Conservation (phyloP, 495 filamentous ascomycete species). For the Chaetomidium leptoderma region DNA sequence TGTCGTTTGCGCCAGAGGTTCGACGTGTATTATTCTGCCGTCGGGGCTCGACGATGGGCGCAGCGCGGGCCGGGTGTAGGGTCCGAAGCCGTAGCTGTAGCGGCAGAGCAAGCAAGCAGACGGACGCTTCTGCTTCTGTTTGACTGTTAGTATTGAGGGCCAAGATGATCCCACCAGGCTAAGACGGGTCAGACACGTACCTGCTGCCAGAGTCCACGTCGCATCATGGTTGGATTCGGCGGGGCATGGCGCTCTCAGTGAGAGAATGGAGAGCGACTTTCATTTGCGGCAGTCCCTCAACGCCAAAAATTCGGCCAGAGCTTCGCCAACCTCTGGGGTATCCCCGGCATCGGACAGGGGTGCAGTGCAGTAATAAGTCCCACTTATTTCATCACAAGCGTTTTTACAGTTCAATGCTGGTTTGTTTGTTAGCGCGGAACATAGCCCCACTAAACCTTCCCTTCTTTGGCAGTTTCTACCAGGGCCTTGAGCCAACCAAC, state of each 20-base stretch:
- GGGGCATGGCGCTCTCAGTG: slow-evolving; percentile 25
- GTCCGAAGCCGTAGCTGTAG: slow-evolving; percentile 18
- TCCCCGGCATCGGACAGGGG: not conserved
- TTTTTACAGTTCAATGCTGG: too few relatives aligned
- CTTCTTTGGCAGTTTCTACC: too few relatives aligned
- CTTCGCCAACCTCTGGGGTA: not conserved
- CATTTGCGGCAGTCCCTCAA: not conserved
- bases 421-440: too few relatives aligned
- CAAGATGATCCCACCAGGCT: too few relatives aligned
- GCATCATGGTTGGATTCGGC: slow-evolving; percentile 27
- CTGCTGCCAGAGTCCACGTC: slow-evolving; percentile 36
- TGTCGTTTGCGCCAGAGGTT: too few relatives aligned
- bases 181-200: slow-evolving; percentile 12
- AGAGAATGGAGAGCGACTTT: not conserved
- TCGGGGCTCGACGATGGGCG: slow-evolving; percentile 3
- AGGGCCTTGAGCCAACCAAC: too few relatives aligned
- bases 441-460: too few relatives aligned
- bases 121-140: slow-evolving; percentile 25
- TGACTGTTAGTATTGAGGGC: not conserved
- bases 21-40: not conserved
- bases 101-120: slow-evolving; percentile 30
- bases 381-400: too few relatives aligned
- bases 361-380: not conserved
- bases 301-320: slow-evolving; percentile 28
- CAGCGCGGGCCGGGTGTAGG: slow-evolving; percentile 2